Base-by-base conservation (phyloP, 345 rosid genomes). In the Salix arbutifolia region DNA sequence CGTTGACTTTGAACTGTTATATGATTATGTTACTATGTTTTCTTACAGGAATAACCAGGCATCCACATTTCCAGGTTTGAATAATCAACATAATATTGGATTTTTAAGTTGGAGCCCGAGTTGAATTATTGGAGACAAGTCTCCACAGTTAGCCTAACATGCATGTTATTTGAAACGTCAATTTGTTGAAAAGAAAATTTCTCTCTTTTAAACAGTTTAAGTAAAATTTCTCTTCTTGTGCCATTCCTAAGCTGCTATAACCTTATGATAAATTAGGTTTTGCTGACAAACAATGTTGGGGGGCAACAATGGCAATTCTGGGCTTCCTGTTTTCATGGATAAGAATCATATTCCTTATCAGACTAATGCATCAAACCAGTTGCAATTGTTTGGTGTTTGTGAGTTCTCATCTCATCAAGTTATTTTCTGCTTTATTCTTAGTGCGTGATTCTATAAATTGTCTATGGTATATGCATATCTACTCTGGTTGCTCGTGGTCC, bases 321-420 rank as follows among this genome's bases (percentile, higher is more conserved):
- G 81, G 71, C 85, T 84, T 65, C 95, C 91, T 31, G 86, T 77
- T 76, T 76, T 82, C 48, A 53, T 88, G 76, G 90, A 88, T 58
- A 90, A 89, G 73, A 86, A 83, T 76, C 88, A 62, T 73, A 85
- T 89, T 65, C 91, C 83, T 40, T 89, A 89, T 82, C 98, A 90
- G 81, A 38, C 87, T 6, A 89, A 87, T 73, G 64, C 83, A 79
- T 77, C 97, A 28, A 90, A 87, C 84, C 95, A 90, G 80, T 90
- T 89, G 74, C 94, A 90, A 79, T 82, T 92, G 78, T 87, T 92
- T 65, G 90, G 89, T 76, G 90, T 80, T 64, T 78, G 98, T 90
- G 78, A 89, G 91, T 72, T 78, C 70, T 38, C 42, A 48, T 78
- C 64, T 72, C 61, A 33, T 18, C 48, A 68, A 48, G 38, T 62